Evolutionary conservation across 2,329 filamentous ascomycete species (phyloP).

Genomic region (Capronia americana): DNA sequence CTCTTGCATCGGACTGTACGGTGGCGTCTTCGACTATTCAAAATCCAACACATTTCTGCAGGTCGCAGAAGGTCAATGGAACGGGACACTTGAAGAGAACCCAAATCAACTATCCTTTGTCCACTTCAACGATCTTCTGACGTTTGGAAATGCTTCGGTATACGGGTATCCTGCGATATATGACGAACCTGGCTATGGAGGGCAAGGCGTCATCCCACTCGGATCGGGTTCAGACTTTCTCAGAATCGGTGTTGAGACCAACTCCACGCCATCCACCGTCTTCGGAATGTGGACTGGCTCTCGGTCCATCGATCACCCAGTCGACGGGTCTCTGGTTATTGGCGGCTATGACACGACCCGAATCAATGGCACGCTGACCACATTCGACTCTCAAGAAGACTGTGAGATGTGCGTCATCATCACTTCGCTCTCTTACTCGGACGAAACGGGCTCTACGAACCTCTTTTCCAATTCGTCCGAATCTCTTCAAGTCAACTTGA

Average conservation of each 20-base stretch:
- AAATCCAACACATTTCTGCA: constrained; percentile 29
- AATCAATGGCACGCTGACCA: constrained; percentile 31
- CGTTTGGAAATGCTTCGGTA: constrained; percentile 31
- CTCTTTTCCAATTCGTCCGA: constrained; percentile 34
- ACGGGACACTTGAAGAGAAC: constrained; percentile 26
- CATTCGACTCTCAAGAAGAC: constrained; percentile 25
- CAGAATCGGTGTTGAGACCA: constrained; percentile 26
- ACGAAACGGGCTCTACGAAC: constrained; percentile 23
- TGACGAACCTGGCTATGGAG: constrained; percentile 36
- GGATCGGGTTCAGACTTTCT: constrained; percentile 36
- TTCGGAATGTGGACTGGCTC: constrained; percentile 37
- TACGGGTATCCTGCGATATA: constrained; percentile 34
- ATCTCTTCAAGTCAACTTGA: constrained; percentile 30
- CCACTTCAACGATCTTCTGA: constrained; percentile 36
- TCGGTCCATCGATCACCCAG: constrained; percentile 29
- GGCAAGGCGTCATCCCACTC: constrained; percentile 35
- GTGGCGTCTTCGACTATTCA: constrained; percentile 36
- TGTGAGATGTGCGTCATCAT: constrained; percentile 35
- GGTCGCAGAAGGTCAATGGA: constrained; percentile 34
- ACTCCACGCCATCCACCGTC: constrained; percentile 32
- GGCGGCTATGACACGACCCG: constrained; percentile 37
- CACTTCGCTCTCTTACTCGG: constrained; percentile 30
- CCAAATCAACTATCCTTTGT: constrained; percentile 30
- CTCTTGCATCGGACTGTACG: constrained; percentile 31
- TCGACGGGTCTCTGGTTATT: constrained; percentile 36